Base-by-base conservation (phyloP, 768 basidiomycete species). In the Hysterangium stoloniferum region DNA sequence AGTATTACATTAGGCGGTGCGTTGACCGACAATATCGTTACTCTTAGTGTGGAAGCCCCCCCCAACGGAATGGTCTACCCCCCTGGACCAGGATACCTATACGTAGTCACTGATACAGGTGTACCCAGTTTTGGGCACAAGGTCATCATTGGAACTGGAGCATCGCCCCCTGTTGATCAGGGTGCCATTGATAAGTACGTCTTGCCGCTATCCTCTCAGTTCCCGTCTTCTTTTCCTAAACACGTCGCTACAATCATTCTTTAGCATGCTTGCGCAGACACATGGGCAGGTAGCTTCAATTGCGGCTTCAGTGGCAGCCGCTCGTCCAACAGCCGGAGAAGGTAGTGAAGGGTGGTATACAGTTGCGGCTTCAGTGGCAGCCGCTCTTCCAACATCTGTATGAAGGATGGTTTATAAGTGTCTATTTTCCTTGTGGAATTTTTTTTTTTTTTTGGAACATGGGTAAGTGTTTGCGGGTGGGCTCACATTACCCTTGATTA, bases 141-240 rank as follows among this genome's bases (percentile, higher is more conserved):
- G 40, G 61, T 64, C 0, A 59, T 72, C 57, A 60, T 73, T 35
- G 72, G 71, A 7, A 68, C 63, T 31, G 71, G 71, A 15, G 56
- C 52, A 13, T 54, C 64, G 0, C 70, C 70, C 0, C 70, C 70
- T 4, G 71, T 71, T 15, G 57, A 57, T 43, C 50, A 48, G 27
- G 58, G 41, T 8, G 58, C 58, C 24, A 57, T 58, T 11, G 40
- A 36, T 9, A 58, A 58, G 58, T 58, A 24, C 24, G 44, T 45
- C n/a, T n/a, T n/a, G n/a, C n/a, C n/a, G n/a, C n/a, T n/a, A n/a
- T n/a, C n/a, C n/a, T n/a, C n/a, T n/a, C n/a, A n/a, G n/a, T n/a
- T n/a, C n/a, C n/a, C n/a, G n/a, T n/a, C n/a, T n/a, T n/a, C n/a
- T n/a, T n/a, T n/a, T n/a, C n/a, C n/a, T n/a, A n/a, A n/a, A n/a